Conservation (phyloP, 2,329 filamentous ascomycete species). For the Cryoendolithus antarcticus region DNA sequence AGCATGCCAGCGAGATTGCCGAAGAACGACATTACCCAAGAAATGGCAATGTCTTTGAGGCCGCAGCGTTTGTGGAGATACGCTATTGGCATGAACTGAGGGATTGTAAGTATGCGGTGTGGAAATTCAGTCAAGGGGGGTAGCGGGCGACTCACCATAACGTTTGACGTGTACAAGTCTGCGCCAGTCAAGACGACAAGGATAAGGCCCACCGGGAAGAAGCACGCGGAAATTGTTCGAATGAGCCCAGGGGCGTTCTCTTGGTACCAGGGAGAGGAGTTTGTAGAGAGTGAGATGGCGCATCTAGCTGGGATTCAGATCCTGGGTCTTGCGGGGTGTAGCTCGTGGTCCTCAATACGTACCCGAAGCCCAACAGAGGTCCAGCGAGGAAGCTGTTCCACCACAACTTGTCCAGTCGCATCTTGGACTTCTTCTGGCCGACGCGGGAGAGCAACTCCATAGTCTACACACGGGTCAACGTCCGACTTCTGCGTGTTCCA, state of each 20-base stretch:
- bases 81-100: slow-evolving; percentile 21
- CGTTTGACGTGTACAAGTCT: slow-evolving; percentile 22
- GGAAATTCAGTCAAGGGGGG: background rate
- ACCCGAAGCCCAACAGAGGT: slow-evolving; percentile 39
- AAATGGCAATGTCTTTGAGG: slow-evolving; percentile 13
- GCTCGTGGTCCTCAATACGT: slow-evolving; percentile 27
- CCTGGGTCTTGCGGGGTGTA: background rate
- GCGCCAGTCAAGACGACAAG: slow-evolving; percentile 23
- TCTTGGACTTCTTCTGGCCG: slow-evolving; percentile 40
- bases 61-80: slow-evolving; percentile 29
- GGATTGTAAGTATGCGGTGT: background rate
- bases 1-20: slow-evolving; percentile 22
- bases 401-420: slow-evolving; percentile 42
- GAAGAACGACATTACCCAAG: slow-evolving; percentile 21
- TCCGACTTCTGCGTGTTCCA: too few relatives aligned
- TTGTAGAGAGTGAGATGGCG: slow-evolving; percentile 12
- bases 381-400: slow-evolving; percentile 40
- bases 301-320: background rate
- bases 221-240: slow-evolving; percentile 17
- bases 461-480: slow-evolving; percentile 22
- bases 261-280: slow-evolving; percentile 21
- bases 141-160: slow-evolving; percentile 14
- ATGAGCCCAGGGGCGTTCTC: slow-evolving; percentile 23
- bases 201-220: slow-evolving; percentile 25
- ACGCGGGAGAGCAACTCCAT: slow-evolving; percentile 37